Evolutionary conservation across 805 yeast species (phyloP).

Genomic region (Nakazawaea populi): DNA sequence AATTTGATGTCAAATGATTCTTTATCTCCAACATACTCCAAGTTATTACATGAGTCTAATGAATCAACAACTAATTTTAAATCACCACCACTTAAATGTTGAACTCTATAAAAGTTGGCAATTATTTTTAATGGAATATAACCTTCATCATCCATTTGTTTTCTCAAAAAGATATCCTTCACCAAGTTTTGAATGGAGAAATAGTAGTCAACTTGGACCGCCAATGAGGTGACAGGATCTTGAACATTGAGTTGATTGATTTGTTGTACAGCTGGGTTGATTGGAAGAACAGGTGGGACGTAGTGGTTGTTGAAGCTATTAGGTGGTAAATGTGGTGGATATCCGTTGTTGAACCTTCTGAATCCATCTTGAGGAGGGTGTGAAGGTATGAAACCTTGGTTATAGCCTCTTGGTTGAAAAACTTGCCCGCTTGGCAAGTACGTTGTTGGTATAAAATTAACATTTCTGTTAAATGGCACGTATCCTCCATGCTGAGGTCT

Average conservation of each 20-base stretch:
- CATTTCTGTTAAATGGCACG: conserved; percentile 6
- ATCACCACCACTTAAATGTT: conserved; percentile 56
- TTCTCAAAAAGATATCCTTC: conserved; percentile 78
- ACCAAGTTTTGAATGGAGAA: conserved; percentile 82
- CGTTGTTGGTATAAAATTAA: conserved; percentile 8
- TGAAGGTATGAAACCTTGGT: conserved; percentile 6
- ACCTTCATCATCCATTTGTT: conserved; percentile 74
- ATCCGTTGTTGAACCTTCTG: conserved; percentile 7
- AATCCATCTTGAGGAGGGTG: not conserved
- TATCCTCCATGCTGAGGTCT: conserved; percentile 10
- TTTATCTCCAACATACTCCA: conserved; percentile 31
- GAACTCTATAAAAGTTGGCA: conserved; percentile 71
- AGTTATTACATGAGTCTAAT: conserved; percentile 42
- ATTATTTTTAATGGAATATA: conserved; percentile 59
- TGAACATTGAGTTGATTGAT: conserved; percentile 1
- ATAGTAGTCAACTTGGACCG: conserved; percentile 81
- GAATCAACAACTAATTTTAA: conserved; percentile 47
- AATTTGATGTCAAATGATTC: conserved; percentile 45
- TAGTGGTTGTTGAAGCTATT: conserved; percentile 3
- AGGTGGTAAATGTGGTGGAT: conserved; percentile 4
- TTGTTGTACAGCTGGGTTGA: conserved; percentile 4
- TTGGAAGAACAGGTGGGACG: not conserved
- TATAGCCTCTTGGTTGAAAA: conserved; percentile 11
- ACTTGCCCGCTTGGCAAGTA: conserved; percentile 10
- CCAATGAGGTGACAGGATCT: conserved; percentile 17